A percentile compares a stretch with the other conserved stretches of the same genome.
These are phyloP conservation scores for Solanum piurae DNA, from an alignment of 257 asterid genomes.

Conservation along the genomic window DNA sequence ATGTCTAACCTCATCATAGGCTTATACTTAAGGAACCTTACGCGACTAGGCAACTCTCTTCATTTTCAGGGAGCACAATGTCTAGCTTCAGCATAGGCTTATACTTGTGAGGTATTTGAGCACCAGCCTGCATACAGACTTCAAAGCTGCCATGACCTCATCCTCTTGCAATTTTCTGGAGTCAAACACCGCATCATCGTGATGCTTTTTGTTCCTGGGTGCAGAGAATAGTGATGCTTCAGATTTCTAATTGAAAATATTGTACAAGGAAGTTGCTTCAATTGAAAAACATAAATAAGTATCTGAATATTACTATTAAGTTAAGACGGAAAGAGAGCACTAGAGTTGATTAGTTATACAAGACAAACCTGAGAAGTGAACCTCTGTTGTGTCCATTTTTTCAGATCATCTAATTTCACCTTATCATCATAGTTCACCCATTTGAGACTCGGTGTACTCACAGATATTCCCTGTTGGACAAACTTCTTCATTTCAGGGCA, in stretches of 20 bases:
- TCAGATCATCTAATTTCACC: too few species aligned
- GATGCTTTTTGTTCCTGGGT: neutral
- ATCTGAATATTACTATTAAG: neutral
- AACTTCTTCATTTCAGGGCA: too few species aligned
- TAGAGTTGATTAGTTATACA: neutral
- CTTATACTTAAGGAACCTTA: conserved; percentile 23
- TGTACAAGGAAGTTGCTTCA: neutral
- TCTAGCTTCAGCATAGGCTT: conserved; percentile 47
- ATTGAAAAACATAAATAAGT: neutral
- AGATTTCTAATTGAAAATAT: neutral
- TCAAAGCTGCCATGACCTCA: neutral
- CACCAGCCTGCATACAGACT: conserved; percentile 70
- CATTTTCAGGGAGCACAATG: conserved; percentile 61
- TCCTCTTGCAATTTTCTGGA: neutral
- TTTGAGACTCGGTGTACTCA: too few species aligned
- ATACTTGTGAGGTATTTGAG: conserved; percentile 45
- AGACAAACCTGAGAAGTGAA: too few species aligned
- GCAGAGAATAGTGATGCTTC: neutral
- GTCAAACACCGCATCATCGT: neutral
- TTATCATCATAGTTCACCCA: too few species aligned
- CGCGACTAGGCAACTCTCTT: conserved; percentile 48
- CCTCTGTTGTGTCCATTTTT: too few species aligned
- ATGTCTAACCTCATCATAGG: conserved; percentile 89
- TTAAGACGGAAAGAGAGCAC: neutral
- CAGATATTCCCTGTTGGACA: too few species aligned